phyloP scores from a whole-genome alignment of 202 grass and related monocot genomes.

The Carex arenaria region DNA sequence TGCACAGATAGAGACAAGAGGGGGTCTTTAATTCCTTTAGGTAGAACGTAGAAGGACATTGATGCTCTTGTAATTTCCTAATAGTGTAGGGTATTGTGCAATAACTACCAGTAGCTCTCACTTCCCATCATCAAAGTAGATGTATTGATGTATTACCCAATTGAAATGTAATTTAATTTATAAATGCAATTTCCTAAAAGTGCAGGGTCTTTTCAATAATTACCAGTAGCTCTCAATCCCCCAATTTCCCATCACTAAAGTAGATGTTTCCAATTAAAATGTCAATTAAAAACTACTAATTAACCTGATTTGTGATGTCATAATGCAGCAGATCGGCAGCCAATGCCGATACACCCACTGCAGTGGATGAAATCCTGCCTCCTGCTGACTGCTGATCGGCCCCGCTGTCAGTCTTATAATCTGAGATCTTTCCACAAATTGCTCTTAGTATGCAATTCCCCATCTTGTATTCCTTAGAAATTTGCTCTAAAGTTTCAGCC shows the following conservation, averaged over 20 bases:
- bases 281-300: not conserved
- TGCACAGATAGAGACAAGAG: not conserved
- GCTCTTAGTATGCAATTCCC: slow-evolving; percentile 72
- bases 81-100: not conserved
- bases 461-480: slow-evolving; percentile 31
- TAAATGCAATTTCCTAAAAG: not conserved
- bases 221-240: not conserved
- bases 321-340: slow-evolving; percentile 64
- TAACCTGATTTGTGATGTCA: slow-evolving; percentile 59
- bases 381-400: not conserved
- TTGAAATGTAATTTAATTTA: not conserved
- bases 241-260: not conserved
- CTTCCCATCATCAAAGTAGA: slow-evolving; percentile 3
- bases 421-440: slow-evolving; percentile 45
- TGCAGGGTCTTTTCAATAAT: not conserved
- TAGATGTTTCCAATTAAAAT: not conserved
- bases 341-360: slow-evolving; percentile 50
- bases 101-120: not conserved
- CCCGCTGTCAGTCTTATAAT: not conserved
- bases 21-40: not conserved
- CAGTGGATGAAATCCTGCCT: slow-evolving; percentile 3
- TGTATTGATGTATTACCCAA: slow-evolving; percentile 5
- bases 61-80: not conserved
- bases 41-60: not conserved
- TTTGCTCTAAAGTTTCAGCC: not conserved